These are phyloP conservation scores for Ilyonectria robusta DNA, from an alignment of 2,329 filamentous ascomycete genomes.

Conservation along the genomic window DNA sequence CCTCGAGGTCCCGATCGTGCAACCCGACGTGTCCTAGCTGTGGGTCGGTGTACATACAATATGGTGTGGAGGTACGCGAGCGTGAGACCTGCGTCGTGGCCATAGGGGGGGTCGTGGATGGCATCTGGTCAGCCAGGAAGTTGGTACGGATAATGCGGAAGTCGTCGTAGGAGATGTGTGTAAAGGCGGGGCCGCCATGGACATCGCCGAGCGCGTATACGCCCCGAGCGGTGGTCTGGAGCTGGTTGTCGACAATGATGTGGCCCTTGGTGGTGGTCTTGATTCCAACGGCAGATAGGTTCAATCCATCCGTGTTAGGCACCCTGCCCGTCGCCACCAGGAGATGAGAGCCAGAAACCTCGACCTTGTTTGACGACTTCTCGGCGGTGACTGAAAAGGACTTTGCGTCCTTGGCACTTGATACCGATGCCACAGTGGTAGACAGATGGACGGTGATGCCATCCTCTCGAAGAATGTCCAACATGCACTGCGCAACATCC, in stretches of 20 bases:
- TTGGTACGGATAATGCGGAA: slow-evolving; percentile 66
- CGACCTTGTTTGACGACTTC: slow-evolving; percentile 39
- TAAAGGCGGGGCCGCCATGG: slow-evolving; percentile 67
- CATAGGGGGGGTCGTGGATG: slow-evolving; percentile 45
- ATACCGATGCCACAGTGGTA: slow-evolving; percentile 49
- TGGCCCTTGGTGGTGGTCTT: slow-evolving; percentile 58
- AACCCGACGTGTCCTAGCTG: slow-evolving; percentile 67
- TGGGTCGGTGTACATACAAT: slow-evolving; percentile 67
- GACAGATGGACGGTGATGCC: slow-evolving; percentile 60
- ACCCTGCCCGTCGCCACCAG: slow-evolving; percentile 64
- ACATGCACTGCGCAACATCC: slow-evolving; percentile 61
- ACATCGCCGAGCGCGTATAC: slow-evolving; percentile 67
- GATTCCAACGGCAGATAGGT: slow-evolving; percentile 58
- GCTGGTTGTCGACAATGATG: slow-evolving; percentile 59
- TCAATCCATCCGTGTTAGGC: slow-evolving; percentile 64
- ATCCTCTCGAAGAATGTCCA: slow-evolving; percentile 61
- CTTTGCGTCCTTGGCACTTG: slow-evolving; percentile 20
- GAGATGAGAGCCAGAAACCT: slow-evolving; percentile 60
- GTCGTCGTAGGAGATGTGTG: slow-evolving; percentile 70
- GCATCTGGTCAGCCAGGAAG: slow-evolving; percentile 51
- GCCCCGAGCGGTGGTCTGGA: slow-evolving; percentile 58
- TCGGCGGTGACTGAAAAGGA: slow-evolving; percentile 40
- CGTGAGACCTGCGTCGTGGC: slow-evolving; percentile 42
- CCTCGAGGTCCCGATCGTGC: slow-evolving; percentile 56
- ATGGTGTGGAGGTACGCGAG: slow-evolving; percentile 58